Base-by-base conservation (phyloP, 148 eudicot species). In the Silene latifolia region DNA sequence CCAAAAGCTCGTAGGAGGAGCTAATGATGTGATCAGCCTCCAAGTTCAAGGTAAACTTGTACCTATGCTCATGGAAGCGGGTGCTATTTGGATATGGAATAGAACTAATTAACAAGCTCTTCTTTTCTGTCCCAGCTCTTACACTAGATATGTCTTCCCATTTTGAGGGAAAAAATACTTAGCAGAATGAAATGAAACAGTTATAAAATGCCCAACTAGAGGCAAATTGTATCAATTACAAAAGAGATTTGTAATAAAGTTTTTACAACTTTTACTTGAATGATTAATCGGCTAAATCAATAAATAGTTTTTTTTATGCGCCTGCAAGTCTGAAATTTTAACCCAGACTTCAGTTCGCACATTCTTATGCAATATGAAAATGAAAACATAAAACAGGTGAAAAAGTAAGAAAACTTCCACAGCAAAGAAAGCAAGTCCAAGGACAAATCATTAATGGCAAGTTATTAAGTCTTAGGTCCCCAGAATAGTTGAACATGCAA, bases 11-110 rank as follows among this genome's bases (percentile, higher is more conserved):
- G 75, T 84, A 32, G 86, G 86, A 10, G 86, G 86, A 27, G 84
- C 86, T 51, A 78, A 84, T 46, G 82, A 81, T 60, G 76, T 84
- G 67, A 76, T 84, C 64, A 84, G 87, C 78, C 84, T 81, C 65
- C 87, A 84, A 67, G 84, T 84, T 56, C 77, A 79, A 66, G 76
- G 84, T 46, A 72, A 78, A 60, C 77, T 81, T 29, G 81, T 81
- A 67, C 84, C 84, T 21, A 78, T 78, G 78, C 74, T 81, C 59
- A 81, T 77, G 81, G 81, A 78, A 14, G 84, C 81, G 69, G 84
- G 84, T 20, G 84, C 84, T 39, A 77, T 81, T 39, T 81, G 84
- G 84, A 65, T 81, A 54, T 81, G 83, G 80, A 81, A 81, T 66
- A 81, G 74, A 81, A 63, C 80, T n/a, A 81, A 77, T 32, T 81